Evolutionary conservation across 2,329 filamentous ascomycete genomes (phyloP).

Genomic region (Epichloe baconii): DNA sequence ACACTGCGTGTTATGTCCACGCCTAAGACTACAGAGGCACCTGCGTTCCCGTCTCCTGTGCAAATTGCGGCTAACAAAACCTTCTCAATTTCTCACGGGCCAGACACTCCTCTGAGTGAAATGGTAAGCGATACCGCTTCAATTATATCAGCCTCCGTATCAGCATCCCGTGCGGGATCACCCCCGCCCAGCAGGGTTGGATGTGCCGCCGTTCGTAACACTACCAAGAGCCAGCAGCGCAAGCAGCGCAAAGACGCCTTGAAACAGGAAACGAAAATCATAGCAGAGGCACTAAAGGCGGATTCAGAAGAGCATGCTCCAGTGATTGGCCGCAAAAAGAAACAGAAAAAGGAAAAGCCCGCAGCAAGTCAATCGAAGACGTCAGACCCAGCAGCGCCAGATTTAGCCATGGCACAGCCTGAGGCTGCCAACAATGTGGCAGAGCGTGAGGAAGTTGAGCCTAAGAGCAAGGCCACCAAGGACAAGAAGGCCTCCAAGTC

Average conservation of each 20-base stretch:
- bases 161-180: slow-evolving; percentile 54
- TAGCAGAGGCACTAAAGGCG: slow-evolving; percentile 34
- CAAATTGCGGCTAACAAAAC: slow-evolving; percentile 17
- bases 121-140: slow-evolving; percentile 66
- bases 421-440: neutral
- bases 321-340: slow-evolving; percentile 74
- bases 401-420: neutral
- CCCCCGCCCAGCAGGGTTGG: slow-evolving; percentile 57
- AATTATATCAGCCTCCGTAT: slow-evolving; percentile 57
- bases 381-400: neutral
- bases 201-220: slow-evolving; percentile 52
- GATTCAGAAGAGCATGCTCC: slow-evolving; percentile 53
- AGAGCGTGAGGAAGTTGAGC: slow-evolving; percentile 9
- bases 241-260: slow-evolving; percentile 59
- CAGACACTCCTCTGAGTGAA: slow-evolving; percentile 64
- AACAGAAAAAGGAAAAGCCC: slow-evolving; percentile 62
- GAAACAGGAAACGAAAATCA: slow-evolving; percentile 47
- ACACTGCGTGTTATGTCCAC: slow-evolving; percentile 49
- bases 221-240: slow-evolving; percentile 67
- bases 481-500: slow-evolving; percentile 19
- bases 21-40: slow-evolving; percentile 44
- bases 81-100: slow-evolving; percentile 31
- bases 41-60: slow-evolving; percentile 25
- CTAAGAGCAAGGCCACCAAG: slow-evolving; percentile 17
- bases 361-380: slow-evolving; percentile 6